phyloP scores from a whole-genome alignment of 495 filamentous ascomycete genomes.

The Tuber aestivum region DNA sequence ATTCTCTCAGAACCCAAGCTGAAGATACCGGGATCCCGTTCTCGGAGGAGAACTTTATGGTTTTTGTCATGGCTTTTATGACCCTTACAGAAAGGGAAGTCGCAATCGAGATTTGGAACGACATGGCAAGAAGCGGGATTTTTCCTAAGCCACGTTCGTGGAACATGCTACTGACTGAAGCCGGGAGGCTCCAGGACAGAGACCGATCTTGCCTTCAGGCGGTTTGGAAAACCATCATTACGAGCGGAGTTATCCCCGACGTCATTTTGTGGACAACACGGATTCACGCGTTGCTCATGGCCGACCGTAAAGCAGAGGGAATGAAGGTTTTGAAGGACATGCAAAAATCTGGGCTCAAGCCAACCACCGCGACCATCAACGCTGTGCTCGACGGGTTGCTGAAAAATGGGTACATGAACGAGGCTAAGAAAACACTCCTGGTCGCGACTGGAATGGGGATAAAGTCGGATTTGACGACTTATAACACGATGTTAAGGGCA shows the following conservation, averaged over 20 bases:
- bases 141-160: conserved; percentile 26
- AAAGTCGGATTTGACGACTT: conserved; percentile 57
- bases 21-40: background rate
- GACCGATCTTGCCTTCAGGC: conserved; percentile 14
- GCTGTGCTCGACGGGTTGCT: conserved; percentile 52
- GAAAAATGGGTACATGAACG: conserved; percentile 43
- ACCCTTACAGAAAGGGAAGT: background rate
- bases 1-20: background rate
- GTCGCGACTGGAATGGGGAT: conserved; percentile 58
- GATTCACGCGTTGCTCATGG: conserved; percentile 31
- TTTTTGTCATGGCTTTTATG: conserved; percentile 33
- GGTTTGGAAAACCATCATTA: conserved; percentile 34
- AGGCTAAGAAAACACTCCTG: conserved; percentile 50
- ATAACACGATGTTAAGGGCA: conserved; percentile 60
- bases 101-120: conserved; percentile 30
- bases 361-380: conserved; percentile 59
- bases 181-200: conserved; percentile 16
- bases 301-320: conserved; percentile 22
- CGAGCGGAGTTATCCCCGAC: conserved; percentile 32
- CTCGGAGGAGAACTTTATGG: conserved; percentile 17
- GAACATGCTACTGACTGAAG: conserved; percentile 32
- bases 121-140: conserved; percentile 32
- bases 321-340: conserved; percentile 28
- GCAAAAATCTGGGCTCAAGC: conserved; percentile 45
- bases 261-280: conserved; percentile 34